phyloP scores from a whole-genome alignment of 805 yeast genomes.

The Candida hispaniensis region DNA sequence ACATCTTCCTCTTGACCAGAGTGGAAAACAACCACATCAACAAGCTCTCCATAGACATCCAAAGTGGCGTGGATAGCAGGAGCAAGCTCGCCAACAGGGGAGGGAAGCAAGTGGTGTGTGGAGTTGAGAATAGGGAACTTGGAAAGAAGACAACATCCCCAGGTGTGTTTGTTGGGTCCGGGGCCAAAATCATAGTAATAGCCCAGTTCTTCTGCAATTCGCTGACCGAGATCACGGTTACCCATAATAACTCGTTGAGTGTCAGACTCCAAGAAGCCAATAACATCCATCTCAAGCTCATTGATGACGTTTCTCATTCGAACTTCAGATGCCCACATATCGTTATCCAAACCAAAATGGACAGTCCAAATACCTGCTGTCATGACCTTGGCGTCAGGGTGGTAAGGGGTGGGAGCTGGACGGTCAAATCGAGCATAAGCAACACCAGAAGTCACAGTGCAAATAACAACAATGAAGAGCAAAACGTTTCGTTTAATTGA shows the following conservation, averaged over 20 bases:
- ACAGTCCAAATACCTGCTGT: constrained; percentile 98
- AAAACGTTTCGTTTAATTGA: constrained; percentile 23
- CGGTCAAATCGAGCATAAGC: constrained; percentile 49
- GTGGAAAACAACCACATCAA: constrained; percentile 95
- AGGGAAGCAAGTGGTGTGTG: constrained; percentile 83
- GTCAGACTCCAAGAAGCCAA: constrained; percentile 86
- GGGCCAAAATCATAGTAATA: constrained; percentile 97
- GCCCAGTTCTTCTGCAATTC: constrained; percentile 80
- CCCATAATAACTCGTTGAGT: constrained; percentile 93
- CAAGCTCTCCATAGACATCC: constrained; percentile 74
- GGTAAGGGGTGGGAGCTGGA: constrained; percentile 54
- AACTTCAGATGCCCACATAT: constrained; percentile 93
- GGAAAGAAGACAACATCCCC: constrained; percentile 92
- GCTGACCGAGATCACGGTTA: constrained; percentile 85
- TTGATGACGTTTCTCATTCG: constrained; percentile 74
- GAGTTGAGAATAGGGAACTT: constrained; percentile 89
- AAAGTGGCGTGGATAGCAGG: constrained; percentile 97
- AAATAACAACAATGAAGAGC: constrained; percentile 30
- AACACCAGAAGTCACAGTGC: constrained; percentile 40
- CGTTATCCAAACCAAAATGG: constrained; percentile 94
- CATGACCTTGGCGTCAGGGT: constrained; percentile 57
- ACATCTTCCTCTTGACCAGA: constrained; percentile 97
- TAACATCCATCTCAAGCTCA: constrained; percentile 83
- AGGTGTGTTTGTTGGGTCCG: constrained; percentile 94
- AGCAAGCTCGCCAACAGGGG: constrained; percentile 96